Percentiles rank a stretch among this genome's conserved stretches.
These are phyloP conservation scores for Kodamaea alishanica DNA, from an alignment of 1,139 yeast genomes.

Conservation along the genomic window DNA sequence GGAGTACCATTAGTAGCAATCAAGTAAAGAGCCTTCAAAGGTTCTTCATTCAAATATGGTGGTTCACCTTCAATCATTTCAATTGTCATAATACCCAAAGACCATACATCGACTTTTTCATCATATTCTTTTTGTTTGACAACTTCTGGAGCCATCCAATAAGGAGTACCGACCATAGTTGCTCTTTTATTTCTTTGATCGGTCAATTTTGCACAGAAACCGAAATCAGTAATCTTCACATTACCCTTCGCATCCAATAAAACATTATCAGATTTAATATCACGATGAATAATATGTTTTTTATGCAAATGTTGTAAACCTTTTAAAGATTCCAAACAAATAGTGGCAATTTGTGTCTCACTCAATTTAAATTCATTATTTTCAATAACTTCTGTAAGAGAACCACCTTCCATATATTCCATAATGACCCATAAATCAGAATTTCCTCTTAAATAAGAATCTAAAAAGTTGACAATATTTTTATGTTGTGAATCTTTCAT, in stretches of 20 bases:
- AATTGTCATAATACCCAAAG: slow-evolving; percentile 95
- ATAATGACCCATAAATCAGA: slow-evolving; percentile 33
- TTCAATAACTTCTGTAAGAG: slow-evolving; percentile 84
- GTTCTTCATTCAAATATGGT: slow-evolving; percentile 94
- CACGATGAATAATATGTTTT: slow-evolving; percentile 91
- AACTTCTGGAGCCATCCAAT: slow-evolving; percentile 99
- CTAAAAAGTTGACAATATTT: slow-evolving; percentile 46
- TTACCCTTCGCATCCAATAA: slow-evolving; percentile 80
- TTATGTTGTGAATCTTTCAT: slow-evolving; percentile 49
- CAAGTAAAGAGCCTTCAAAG: slow-evolving; percentile 79
- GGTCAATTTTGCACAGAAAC: slow-evolving; percentile 94
- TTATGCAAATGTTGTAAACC: slow-evolving; percentile 90
- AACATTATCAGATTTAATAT: slow-evolving; percentile 92
- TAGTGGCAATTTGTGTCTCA: slow-evolving; percentile 82
- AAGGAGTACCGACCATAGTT: slow-evolving; percentile 98
- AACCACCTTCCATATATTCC: slow-evolving; percentile 47
- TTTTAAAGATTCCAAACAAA: slow-evolving; percentile 85
- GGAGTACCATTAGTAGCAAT: slow-evolving; percentile 98
- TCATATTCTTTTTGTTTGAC: slow-evolving; percentile 95
- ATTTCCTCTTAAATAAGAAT: slow-evolving; percentile 41
- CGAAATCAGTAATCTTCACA: slow-evolving; percentile 95
- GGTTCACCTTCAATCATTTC: slow-evolving; percentile 99
- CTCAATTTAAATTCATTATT: slow-evolving; percentile 62
- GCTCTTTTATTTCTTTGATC: slow-evolving; percentile 92
- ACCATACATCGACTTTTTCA: slow-evolving; percentile 97